Evolutionary conservation across 129 eudicot species (phyloP).

Genomic region (Lactuca sativa): DNA sequence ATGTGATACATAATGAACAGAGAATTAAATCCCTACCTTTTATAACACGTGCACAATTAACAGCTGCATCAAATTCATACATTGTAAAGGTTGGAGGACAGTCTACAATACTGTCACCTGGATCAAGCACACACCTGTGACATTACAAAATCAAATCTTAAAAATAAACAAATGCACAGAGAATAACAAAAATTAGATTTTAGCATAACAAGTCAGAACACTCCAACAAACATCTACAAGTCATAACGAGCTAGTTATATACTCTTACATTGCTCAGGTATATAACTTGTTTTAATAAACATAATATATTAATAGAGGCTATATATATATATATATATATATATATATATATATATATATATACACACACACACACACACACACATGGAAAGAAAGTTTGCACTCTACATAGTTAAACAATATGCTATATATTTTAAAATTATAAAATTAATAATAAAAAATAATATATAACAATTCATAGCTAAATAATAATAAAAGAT

Average conservation of each 20-base stretch:
- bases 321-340: too few species aligned
- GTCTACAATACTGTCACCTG: constrained; percentile 91
- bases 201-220: background rate
- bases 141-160: constrained; percentile 17
- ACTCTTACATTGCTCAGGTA: too few species aligned
- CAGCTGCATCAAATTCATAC: constrained; percentile 97
- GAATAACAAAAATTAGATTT: background rate
- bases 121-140: constrained; percentile 78
- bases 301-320: too few species aligned
- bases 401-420: too few species aligned
- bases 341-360: too few species aligned
- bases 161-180: constrained; percentile 1
- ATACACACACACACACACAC: too few species aligned
- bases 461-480: too few species aligned
- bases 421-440: too few species aligned
- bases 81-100: constrained; percentile 96
- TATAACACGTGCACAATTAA: constrained; percentile 75
- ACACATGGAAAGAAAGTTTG: too few species aligned
- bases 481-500: too few species aligned
- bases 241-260: background rate
- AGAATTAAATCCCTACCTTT: constrained; percentile 51
- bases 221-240: background rate
- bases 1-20: background rate
- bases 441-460: too few species aligned
- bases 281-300: too few species aligned